Evolutionary conservation across 176 grass and related monocot genomes (phyloP).

Genomic region (Eremochloa ophiuroides): DNA sequence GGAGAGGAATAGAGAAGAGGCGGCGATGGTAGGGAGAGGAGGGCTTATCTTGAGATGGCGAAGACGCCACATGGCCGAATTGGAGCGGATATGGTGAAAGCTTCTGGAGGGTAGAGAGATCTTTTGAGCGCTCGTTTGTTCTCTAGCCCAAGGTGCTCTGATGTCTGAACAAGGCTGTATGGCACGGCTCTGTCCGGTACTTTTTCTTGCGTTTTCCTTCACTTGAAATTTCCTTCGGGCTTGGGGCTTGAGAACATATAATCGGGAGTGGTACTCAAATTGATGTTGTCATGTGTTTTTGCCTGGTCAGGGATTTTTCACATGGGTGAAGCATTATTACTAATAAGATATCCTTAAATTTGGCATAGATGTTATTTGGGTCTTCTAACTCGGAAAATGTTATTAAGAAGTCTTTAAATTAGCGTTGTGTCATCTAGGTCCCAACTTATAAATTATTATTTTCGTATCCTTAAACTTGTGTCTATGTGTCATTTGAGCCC

Average conservation of each 20-base stretch:
- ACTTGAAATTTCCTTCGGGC: neutral
- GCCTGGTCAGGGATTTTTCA: neutral
- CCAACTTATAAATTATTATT: neutral
- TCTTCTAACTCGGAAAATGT: neutral
- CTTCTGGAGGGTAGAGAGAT: slow-evolving; percentile 36
- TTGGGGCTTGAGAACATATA: neutral
- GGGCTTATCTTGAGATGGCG: slow-evolving; percentile 54
- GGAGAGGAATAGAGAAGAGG: neutral
- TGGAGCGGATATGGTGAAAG: slow-evolving; percentile 39
- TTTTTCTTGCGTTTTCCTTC: neutral
- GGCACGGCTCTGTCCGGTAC: neutral
- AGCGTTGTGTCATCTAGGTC: neutral
- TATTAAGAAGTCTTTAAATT: neutral
- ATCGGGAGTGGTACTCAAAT: neutral
- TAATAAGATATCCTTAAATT: neutral
- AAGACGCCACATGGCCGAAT: slow-evolving; percentile 55
- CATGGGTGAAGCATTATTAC: neutral
- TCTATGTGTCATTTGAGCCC: neutral
- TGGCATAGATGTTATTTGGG: neutral
- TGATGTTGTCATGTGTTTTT: neutral
- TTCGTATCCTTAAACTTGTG: neutral
- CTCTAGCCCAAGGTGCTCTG: neutral
- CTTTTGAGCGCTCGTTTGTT: slow-evolving; percentile 31
- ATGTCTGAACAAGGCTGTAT: neutral
- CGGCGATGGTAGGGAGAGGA: neutral